Evolutionary conservation across 2,329 filamentous ascomycete species (phyloP), one percentile per base, ranked within the genome.

Genomic region (Grosmannia serpens): DNA sequence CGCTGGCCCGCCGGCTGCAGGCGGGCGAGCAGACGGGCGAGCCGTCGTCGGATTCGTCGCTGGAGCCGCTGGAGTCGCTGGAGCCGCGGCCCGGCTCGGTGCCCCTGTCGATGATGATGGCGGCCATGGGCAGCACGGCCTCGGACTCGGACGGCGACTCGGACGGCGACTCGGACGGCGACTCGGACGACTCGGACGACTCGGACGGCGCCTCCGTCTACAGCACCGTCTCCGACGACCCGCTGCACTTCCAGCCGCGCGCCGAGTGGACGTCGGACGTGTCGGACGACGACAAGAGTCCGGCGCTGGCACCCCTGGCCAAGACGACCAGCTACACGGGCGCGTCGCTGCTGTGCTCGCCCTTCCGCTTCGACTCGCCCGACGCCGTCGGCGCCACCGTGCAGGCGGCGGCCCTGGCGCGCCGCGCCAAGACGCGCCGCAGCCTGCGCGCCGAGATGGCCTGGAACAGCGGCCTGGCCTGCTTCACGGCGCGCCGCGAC

Each of bases 401-500:
- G 22, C 70, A 74, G 55, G 67, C 72, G 7, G 71, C 73, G 1
- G 68, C 75, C 4, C 68, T 76, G 5, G 77, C 78, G 51, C 78
- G 79, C 59, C 79, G 77, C 61, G 76, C 82, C 41, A 79, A 77
- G 62, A 76, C 81, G 49, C 77, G 84, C 58, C 80, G 77, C 64
- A 79, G 76, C 54, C 68, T 82, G 55, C 79, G 82, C 61, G 82
- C 84, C 58, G 86, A 89, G 73, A 80, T 84, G 73, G 70, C 75
- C 33, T 95, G 88, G 85, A 97, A 96, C 66, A 77, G 86, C 44
- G 92, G 92, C 0, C 70, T 96, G 59, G 81, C 84, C n/a, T 87
- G 87, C 69, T 97, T 89, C 72, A 81, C 85, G 60, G 82, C 85
- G 33, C 78, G 89, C 60, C 81, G 91, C 54, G 84, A 96, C 72